Evolutionary conservation across 805 yeast genomes (phyloP).

Genomic region (Wickerhamiella australiensis): DNA sequence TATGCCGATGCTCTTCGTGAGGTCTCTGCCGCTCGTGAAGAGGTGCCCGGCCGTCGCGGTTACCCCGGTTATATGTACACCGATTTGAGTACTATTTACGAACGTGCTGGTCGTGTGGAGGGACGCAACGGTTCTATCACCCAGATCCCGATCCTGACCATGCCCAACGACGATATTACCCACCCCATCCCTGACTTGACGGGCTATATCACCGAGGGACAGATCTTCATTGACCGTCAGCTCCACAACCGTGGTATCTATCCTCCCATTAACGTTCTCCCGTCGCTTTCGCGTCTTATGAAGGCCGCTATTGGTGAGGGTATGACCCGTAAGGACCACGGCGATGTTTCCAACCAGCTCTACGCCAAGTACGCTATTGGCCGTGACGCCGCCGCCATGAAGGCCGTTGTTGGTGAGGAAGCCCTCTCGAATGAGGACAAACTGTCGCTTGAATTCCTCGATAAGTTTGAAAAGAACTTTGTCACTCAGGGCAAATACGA

Average conservation of each 20-base stretch:
- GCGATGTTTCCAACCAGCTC: slow-evolving; percentile 97
- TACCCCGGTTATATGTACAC: slow-evolving; percentile 99
- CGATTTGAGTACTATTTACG: slow-evolving; percentile 96
- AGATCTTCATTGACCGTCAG: slow-evolving; percentile 94
- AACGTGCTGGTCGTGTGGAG: slow-evolving; percentile 99
- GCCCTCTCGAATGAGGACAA: slow-evolving; percentile 96
- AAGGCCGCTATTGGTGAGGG: slow-evolving; percentile 99
- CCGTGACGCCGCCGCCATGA: slow-evolving; percentile 99
- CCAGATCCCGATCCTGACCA: slow-evolving; percentile 95
- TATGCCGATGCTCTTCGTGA: slow-evolving; percentile 99
- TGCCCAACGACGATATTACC: slow-evolving; percentile 99
- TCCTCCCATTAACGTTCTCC: slow-evolving; percentile 97
- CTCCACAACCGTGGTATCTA: slow-evolving; percentile 91
- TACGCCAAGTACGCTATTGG: slow-evolving; percentile 99
- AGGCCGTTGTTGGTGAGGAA: slow-evolving; percentile 99
- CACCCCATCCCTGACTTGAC: slow-evolving; percentile 99
- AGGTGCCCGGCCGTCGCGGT: slow-evolving; percentile 99
- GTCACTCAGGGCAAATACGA: slow-evolving; percentile 96
- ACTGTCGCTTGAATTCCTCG: slow-evolving; percentile 91
- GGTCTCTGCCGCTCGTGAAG: slow-evolving; percentile 99
- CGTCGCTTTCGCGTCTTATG: slow-evolving; percentile 96
- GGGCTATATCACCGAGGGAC: slow-evolving; percentile 99
- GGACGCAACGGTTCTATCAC: slow-evolving; percentile 99
- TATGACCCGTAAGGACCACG: slow-evolving; percentile 98
- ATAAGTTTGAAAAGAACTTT: slow-evolving; percentile 92